Base-by-base conservation (phyloP, 768 basidiomycete species). In the Chalciporus pseudorubinellus region DNA sequence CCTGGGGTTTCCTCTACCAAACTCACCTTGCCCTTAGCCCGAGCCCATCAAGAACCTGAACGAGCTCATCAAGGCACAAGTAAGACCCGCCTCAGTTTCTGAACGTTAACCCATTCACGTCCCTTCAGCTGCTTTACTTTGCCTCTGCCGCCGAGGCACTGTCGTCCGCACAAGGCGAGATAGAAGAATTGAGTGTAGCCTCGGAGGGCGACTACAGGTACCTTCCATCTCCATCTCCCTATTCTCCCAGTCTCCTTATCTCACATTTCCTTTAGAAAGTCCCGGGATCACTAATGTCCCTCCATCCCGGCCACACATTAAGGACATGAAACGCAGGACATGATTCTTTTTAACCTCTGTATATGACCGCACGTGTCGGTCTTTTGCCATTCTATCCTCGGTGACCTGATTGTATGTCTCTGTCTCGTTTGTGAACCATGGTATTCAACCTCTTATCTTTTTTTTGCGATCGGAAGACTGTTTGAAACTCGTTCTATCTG, bases 191-290 rank as follows among this genome's bases (percentile, higher is more conserved):
- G 58, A 87, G 85, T 52, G 87, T 94, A 29, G 91, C 92, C 41
- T 93, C 95, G 0, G 95, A 98, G 71, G 92, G 91, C 51, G 92
- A 95, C 67, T 98, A 95, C 76, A 88, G 95, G 86, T 92, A 56
- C 57, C 58, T 39, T 11, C 7, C 12, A 12, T 10, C 24, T 43
- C 10, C 19, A 31, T 29, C 6, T 31, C n/a, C 16, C 9, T 34
- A 12, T 24, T 14, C 21, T n/a, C 24, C 8, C 26, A 26, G 41
- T 26, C 21, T 54, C 8, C 2, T 8, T 20, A 34, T 44, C 53
- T 56, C 46, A 66, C 46, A 11, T 22, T 1, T 8, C 6, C 39
- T 45, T 14, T 43, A 92, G 89, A 73, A 92, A 92, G 83, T 86
- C 89, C 69, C 84, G 89, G 73, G 90, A 92, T 74, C 89, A 92